A percentile compares a stretch with the other conserved stretches of the same genome.
Conservation (phyloP, 441 rosid genomes). For the Populus hybrid region DNA sequence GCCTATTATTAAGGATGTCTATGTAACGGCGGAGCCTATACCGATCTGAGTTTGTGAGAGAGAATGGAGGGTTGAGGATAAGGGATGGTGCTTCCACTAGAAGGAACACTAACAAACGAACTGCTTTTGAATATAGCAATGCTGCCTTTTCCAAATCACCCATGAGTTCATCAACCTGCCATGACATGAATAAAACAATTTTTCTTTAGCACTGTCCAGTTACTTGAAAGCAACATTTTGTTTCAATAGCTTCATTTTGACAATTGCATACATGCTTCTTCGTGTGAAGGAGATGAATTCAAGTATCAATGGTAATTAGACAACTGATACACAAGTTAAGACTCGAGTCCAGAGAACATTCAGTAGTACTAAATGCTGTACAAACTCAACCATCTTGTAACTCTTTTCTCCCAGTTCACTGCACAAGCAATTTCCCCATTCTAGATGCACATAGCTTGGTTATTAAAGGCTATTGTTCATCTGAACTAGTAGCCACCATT, state of each 20-base stretch:
- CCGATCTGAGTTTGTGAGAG: constrained; percentile 82
- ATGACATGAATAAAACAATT: neutral
- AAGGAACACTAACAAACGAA: constrained; percentile 68
- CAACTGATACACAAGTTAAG: neutral
- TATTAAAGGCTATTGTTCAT: neutral
- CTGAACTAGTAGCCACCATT: neutral
- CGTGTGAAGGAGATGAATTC: neutral
- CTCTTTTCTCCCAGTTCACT: neutral
- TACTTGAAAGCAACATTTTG: neutral
- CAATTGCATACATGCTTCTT: neutral
- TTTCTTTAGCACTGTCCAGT: neutral
- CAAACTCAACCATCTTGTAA: neutral
- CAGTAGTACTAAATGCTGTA: neutral
- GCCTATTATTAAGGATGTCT: constrained; percentile 63
- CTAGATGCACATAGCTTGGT: neutral
- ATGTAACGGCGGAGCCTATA: constrained; percentile 67
- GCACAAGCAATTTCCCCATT: neutral
- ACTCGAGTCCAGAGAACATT: neutral
- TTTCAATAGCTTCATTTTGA: neutral
- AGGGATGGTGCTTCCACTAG: constrained; percentile 87
- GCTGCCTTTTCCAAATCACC: constrained; percentile 65
- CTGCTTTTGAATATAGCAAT: constrained; percentile 63
- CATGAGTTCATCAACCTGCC: constrained; percentile 82
- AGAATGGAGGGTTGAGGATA: constrained; percentile 83
- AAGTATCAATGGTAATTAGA: neutral